Evolutionary conservation across 2,329 filamentous ascomycete species (phyloP), one percentile per base, ranked within the genome.

Genomic region (Fusarium cicatricum): DNA sequence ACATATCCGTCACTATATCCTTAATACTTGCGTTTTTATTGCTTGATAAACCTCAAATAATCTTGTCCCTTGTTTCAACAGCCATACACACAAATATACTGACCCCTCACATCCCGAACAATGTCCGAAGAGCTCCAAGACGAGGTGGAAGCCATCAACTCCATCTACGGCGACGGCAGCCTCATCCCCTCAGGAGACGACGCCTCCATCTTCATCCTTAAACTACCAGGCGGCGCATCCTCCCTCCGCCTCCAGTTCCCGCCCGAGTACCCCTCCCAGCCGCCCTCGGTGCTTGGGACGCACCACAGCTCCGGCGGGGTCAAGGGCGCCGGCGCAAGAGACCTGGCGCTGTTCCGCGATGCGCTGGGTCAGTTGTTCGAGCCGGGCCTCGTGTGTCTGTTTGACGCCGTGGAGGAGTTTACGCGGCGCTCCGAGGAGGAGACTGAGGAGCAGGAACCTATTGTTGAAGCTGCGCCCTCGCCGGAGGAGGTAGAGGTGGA

Each of bases 371-470:
- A 80, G n/a, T 82, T 90, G 5, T 97, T 88, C 72, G 81, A 83
- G 46, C 83, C 86, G 0, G 92, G 92, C 0, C 83, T 86, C 46
- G 92, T 96, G 17, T 97, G 93, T 69, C 78, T 99, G 3, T 99
- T 93, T 68, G 94, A 97, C 71, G 83, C 96, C n/a, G 82, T 97
- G 32, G 93, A 97, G 68, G 89, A 90, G 69, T 77, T 90, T 62
- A 81, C 77, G 51, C 78, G 81, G 46, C 67, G 78, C 16, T 72
- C 73, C 3, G 75, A 77, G 49, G 73, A 76, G 36, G 65, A 59
- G 5, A 54, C 63, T 61, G 15, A 59, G 67, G 58, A 59, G 15
- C 19, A 40, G 19, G 60, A 54, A 66, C 72, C 49, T 53, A 67
- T 21, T 64, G 71, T 41, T 60, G 70, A 44, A 38, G 55, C 31